Evolutionary conservation across 78 protist genomes (phyloP).

Genomic region (Dictyostelium capitatum): DNA sequence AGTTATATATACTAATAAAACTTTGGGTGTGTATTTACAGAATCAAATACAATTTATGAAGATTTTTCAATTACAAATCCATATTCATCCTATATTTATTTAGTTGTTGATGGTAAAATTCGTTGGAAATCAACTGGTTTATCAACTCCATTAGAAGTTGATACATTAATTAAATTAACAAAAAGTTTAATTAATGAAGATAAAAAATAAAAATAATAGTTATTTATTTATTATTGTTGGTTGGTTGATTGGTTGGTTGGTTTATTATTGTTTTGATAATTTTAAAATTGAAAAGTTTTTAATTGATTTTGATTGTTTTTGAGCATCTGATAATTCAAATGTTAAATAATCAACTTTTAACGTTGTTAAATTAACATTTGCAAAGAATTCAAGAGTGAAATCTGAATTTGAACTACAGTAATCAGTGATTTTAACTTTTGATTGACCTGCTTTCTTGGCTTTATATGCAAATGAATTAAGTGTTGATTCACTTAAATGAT

Average conservation of each 20-base stretch:
- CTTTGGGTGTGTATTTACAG: background rate
- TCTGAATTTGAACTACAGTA: background rate
- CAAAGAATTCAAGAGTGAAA: background rate
- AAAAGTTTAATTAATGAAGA: background rate
- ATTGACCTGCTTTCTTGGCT: slow-evolving; percentile 14
- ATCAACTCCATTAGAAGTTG: slow-evolving; percentile 69
- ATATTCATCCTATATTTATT: slow-evolving; percentile 18
- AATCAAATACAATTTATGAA: slow-evolving; percentile 20
- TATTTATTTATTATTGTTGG: too few species aligned
- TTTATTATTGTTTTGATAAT: background rate
- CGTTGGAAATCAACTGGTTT: slow-evolving; percentile 65
- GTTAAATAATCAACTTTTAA: background rate
- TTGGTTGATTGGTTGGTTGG: background rate
- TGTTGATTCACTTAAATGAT: slow-evolving; percentile 1
- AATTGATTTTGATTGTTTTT: background rate
- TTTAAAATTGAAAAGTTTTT: slow-evolving; percentile 28
- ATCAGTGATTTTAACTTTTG: slow-evolving; percentile 3
- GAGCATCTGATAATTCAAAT: background rate
- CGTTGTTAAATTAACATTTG: slow-evolving; percentile 12
- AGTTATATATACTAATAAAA: background rate
- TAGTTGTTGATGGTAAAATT: slow-evolving; percentile 40
- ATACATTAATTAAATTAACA: slow-evolving; percentile 13
- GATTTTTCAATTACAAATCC: slow-evolving; percentile 38
- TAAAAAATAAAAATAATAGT: slow-evolving; percentile 10
- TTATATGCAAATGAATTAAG: slow-evolving; percentile 7